phyloP scores from a whole-genome alignment of 148 eudicot genomes.

The Dianthus caryophyllus region DNA sequence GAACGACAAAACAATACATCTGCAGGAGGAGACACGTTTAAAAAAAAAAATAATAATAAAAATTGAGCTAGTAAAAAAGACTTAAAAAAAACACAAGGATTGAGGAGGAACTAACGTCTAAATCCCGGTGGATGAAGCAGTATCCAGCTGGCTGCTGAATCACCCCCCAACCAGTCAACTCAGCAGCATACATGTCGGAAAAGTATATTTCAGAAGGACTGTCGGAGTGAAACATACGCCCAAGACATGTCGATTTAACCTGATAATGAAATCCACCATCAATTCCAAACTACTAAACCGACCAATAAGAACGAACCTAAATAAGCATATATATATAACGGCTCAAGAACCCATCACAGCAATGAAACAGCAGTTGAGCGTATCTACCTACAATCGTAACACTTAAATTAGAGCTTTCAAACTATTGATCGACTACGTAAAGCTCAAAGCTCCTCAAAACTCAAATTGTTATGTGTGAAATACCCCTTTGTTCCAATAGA shows the following conservation, averaged over 20 bases:
- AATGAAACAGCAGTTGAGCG: background rate
- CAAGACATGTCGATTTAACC: conserved; percentile 48
- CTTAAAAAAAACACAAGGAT: background rate
- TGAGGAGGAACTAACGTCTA: conserved; percentile 43
- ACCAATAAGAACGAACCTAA: background rate
- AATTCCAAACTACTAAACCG: background rate
- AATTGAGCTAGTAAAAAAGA: conserved; percentile 7
- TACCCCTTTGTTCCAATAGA: no score
- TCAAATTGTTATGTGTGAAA: background rate
- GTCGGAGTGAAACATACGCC: conserved; percentile 31
- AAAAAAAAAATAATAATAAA: conserved; percentile 13
- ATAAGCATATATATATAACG: conserved; percentile 3
- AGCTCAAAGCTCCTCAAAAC: background rate
- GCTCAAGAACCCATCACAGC: background rate
- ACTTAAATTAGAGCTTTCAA: background rate
- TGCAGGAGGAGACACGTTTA: conserved; percentile 29
- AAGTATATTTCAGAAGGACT: conserved; percentile 39
- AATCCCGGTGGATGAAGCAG: conserved; percentile 39
- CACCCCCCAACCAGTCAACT: conserved; percentile 54
- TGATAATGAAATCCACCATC: conserved; percentile 22
- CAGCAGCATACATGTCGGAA: conserved; percentile 70
- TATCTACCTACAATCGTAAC: background rate
- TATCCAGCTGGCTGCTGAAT: conserved; percentile 42
- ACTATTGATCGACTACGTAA: background rate
- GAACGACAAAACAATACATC: conserved; percentile 78